phyloP scores from a whole-genome alignment of 176 grass and related monocot species.

The Carex kokanica region DNA sequence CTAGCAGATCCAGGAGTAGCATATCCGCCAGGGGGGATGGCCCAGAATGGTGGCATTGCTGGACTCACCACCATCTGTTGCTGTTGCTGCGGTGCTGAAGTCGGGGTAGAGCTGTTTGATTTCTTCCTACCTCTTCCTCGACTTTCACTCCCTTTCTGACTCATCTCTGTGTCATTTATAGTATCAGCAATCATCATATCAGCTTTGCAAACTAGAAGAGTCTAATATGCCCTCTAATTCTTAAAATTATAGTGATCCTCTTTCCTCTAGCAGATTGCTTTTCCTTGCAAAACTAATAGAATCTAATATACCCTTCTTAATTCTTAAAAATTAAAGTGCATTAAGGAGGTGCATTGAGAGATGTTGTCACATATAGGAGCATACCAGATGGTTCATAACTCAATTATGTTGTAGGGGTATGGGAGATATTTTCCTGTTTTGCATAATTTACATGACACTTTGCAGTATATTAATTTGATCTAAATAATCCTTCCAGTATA shows the following conservation, averaged over 20 bases:
- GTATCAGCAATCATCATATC: not conserved
- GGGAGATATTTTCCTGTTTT: constrained; percentile 8
- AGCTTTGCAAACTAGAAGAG: not conserved
- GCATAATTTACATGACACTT: not conserved
- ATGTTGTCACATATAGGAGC: not conserved
- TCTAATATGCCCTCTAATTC: not conserved
- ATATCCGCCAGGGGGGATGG: constrained; percentile 10
- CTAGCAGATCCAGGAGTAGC: constrained; percentile 5
- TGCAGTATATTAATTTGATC: not conserved
- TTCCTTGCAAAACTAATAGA: not conserved
- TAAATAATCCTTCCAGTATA: not conserved
- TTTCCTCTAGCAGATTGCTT: not conserved
- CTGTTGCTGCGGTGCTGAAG: constrained; percentile 8
- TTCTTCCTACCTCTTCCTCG: constrained; percentile 22
- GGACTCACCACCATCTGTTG: not conserved
- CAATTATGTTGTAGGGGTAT: not conserved
- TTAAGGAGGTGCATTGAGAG: not conserved
- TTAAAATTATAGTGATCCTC: not conserved
- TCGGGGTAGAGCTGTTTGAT: constrained; percentile 3
- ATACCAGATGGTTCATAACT: not conserved
- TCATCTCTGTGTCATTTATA: constrained; percentile 12
- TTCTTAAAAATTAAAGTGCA: not conserved
- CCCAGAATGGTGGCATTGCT: constrained; percentile 19
- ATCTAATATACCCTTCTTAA: not conserved
- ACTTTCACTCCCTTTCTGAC: constrained; percentile 21